phyloP scores from a whole-genome alignment of 2,329 filamentous ascomycete species.

The Huntiella bhutanensis region DNA sequence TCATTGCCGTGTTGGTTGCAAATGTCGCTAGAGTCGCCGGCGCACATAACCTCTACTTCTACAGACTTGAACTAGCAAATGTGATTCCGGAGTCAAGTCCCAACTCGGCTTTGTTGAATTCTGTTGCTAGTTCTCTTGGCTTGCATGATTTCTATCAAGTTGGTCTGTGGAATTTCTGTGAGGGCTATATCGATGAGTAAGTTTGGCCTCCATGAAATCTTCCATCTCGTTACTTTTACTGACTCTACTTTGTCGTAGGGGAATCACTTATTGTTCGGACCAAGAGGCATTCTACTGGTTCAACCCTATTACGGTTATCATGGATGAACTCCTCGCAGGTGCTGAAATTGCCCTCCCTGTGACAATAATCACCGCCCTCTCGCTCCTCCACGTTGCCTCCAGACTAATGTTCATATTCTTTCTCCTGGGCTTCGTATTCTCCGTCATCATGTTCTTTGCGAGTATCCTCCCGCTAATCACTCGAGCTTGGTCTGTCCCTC shows the following conservation, averaged over 20 bases:
- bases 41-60: constrained; percentile 59
- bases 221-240: neutral
- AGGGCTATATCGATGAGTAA: constrained; percentile 53
- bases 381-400: constrained; percentile 54
- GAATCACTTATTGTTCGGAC: constrained; percentile 56
- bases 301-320: constrained; percentile 67
- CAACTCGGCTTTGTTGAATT: constrained; percentile 62
- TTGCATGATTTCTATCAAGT: constrained; percentile 91
- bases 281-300: constrained; percentile 69
- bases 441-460: constrained; percentile 53
- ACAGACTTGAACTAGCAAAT: constrained; percentile 64
- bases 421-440: constrained; percentile 49
- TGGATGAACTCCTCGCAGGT: constrained; percentile 61
- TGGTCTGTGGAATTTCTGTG: constrained; percentile 81
- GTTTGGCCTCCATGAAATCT: constrained; percentile 12
- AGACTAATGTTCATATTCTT: constrained; percentile 84
- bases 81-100: constrained; percentile 58
- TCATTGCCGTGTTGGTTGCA: constrained; percentile 62
- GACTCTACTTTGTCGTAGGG: constrained; percentile 22
- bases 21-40: constrained; percentile 45
- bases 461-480: constrained; percentile 35
- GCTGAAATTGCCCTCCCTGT: constrained; percentile 67
- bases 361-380: constrained; percentile 53
- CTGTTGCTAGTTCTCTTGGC: constrained; percentile 67
- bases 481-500: constrained; percentile 43